Evolutionary conservation across 768 basidiomycete genomes (phyloP).

Genomic region (Russula vinacea): DNA sequence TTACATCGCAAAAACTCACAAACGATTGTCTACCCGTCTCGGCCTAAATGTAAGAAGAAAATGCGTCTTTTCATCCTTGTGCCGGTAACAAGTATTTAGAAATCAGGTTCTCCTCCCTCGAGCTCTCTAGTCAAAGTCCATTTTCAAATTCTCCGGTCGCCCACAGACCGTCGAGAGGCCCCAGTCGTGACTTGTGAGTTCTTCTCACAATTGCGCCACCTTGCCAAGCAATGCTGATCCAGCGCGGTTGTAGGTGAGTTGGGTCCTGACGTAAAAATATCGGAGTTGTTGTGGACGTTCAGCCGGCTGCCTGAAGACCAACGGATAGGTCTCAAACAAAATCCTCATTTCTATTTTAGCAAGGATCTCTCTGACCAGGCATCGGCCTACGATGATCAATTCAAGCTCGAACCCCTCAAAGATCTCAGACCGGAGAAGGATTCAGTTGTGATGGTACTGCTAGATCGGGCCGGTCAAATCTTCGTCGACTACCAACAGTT

Average conservation of each 20-base stretch:
- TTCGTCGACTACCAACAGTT: constrained; percentile 26
- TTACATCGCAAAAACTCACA: constrained; percentile 22
- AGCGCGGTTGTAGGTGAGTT: constrained; percentile 14
- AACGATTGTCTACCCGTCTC: constrained; percentile 20
- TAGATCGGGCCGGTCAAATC: constrained; percentile 24
- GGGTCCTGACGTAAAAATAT: constrained; percentile 20
- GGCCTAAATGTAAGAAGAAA: constrained; percentile 16
- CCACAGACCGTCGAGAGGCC: constrained; percentile 20
- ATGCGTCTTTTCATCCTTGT: neutral
- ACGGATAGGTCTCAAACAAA: constrained; percentile 25
- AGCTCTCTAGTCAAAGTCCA: constrained; percentile 20
- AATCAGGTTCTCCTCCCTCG: constrained; percentile 7
- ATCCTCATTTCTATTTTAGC: constrained; percentile 24
- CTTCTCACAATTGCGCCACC: neutral
- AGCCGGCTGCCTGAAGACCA: constrained; percentile 25
- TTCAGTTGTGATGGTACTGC: constrained; percentile 19
- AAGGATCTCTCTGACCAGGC: constrained; percentile 23
- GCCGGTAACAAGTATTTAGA: constrained; percentile 6
- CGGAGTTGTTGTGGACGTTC: constrained; percentile 25
- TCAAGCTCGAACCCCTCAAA: constrained; percentile 22
- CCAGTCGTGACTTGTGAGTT: constrained; percentile 21
- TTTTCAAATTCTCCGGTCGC: constrained; percentile 23
- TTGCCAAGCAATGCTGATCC: neutral
- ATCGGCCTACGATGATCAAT: constrained; percentile 14
- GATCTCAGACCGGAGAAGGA: constrained; percentile 23